phyloP scores from a whole-genome alignment of 2,329 filamentous ascomycete genomes.

The Pestalotiopsis fici region DNA sequence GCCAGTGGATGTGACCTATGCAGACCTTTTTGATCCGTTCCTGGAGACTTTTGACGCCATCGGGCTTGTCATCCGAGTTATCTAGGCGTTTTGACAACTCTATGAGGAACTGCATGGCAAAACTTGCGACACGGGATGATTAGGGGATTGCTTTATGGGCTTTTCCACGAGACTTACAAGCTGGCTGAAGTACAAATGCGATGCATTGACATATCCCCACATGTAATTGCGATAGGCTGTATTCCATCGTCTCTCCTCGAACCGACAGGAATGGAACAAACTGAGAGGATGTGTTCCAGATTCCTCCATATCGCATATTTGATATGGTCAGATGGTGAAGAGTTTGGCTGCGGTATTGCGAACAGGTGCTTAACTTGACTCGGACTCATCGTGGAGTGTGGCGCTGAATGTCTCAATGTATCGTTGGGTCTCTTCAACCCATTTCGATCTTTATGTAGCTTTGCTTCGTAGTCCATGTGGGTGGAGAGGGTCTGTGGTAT shows the following conservation, averaged over 20 bases:
- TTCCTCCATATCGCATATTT: slow-evolving; percentile 6
- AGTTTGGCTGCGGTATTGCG: neutral
- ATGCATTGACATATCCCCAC: slow-evolving; percentile 15
- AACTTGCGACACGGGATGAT: neutral
- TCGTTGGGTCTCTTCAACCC: neutral
- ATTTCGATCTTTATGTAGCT: too few relatives aligned
- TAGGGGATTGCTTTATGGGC: neutral
- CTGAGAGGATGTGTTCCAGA: slow-evolving; percentile 14
- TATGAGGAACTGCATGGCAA: slow-evolving; percentile 10
- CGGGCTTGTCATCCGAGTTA: neutral
- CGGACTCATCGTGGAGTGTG: neutral
- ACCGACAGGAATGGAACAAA: slow-evolving; percentile 9
- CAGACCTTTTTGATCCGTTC: neutral
- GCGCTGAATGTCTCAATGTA: neutral
- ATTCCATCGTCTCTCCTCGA: neutral
- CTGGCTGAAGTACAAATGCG: slow-evolving; percentile 11
- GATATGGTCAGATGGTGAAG: neutral
- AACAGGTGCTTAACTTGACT: neutral
- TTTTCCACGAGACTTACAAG: slow-evolving; percentile 10
- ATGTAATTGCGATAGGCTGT: slow-evolving; percentile 12
- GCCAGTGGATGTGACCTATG: neutral
- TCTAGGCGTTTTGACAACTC: neutral
- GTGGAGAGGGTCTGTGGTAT: too few relatives aligned
- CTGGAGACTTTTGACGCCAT: neutral
- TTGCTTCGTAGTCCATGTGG: too few relatives aligned